Conservation (phyloP, 2,329 filamentous ascomycete species). For the Sclerotinia spermophila region DNA sequence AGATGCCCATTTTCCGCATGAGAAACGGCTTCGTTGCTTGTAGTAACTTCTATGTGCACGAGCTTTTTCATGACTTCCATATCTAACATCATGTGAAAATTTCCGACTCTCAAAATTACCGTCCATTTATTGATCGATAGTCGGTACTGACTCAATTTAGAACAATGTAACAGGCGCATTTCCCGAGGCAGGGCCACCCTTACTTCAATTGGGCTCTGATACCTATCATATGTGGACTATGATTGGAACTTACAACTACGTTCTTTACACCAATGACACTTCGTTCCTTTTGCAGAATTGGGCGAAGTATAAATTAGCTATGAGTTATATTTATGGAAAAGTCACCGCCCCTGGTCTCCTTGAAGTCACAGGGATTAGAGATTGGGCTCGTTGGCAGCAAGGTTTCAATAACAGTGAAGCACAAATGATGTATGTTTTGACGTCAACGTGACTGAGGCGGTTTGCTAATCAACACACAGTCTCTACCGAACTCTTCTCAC, state of each 20-base stretch:
- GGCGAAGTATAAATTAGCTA: constrained; percentile 47
- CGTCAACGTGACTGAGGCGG: not conserved
- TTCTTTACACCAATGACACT: constrained; percentile 53
- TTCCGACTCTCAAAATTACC: constrained; percentile 5
- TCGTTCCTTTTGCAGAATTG: constrained; percentile 47
- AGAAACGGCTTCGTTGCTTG: not conserved
- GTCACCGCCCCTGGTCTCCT: constrained; percentile 37
- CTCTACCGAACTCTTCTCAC: constrained; percentile 47
- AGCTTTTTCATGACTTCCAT: not conserved
- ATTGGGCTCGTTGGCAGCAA: constrained; percentile 34
- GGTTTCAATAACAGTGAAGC: constrained; percentile 31
- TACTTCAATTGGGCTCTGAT: constrained; percentile 37
- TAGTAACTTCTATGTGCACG: not conserved
- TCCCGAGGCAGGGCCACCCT: constrained; percentile 31
- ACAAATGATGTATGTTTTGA: constrained; percentile 30
- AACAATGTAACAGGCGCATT: constrained; percentile 28
- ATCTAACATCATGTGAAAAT: constrained; percentile 13
- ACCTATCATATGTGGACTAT: constrained; percentile 59
- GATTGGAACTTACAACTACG: constrained; percentile 57
- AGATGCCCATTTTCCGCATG: not conserved
- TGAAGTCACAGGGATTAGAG: constrained; percentile 30
- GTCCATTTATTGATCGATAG: not conserved
- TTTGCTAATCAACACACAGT: constrained; percentile 18
- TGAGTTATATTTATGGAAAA: constrained; percentile 45
- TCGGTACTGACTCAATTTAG: constrained; percentile 12